phyloP scores from a whole-genome alignment of 192 early-diverging fungal species.

The Podila minutissima region DNA sequence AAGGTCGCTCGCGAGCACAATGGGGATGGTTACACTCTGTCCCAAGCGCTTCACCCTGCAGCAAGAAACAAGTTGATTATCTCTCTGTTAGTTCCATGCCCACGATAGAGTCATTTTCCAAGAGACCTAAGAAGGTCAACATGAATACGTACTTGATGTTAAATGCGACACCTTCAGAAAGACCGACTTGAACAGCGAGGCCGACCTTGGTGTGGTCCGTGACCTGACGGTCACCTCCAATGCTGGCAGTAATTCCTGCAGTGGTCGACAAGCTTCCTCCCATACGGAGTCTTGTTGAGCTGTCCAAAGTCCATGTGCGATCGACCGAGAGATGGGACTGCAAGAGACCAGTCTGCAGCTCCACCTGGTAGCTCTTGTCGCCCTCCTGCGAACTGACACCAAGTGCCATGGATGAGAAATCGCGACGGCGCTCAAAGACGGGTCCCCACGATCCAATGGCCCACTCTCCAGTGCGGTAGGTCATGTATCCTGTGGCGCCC shows the following conservation, averaged over 20 bases:
- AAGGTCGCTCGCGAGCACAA: constrained; percentile 68
- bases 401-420: constrained; percentile 62
- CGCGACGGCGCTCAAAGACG: constrained; percentile 35
- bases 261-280: constrained; percentile 59
- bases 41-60: constrained; percentile 71
- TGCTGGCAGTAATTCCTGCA: constrained; percentile 57
- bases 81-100: no score
- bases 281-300: constrained; percentile 52
- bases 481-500: constrained; percentile 76
- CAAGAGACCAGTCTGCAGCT: constrained; percentile 67
- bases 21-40: constrained; percentile 72
- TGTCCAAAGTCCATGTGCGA: constrained; percentile 58
- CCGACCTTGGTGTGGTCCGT: constrained; percentile 63
- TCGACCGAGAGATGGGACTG: constrained; percentile 61
- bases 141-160: constrained; percentile 57
- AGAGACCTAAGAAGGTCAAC: no score
- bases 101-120: neutral
- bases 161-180: constrained; percentile 65
- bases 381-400: constrained; percentile 58
- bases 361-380: constrained; percentile 54
- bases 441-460: constrained; percentile 72
- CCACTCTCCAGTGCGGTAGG: constrained; percentile 82
- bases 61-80: neutral
- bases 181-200: constrained; percentile 69
- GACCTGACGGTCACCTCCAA: constrained; percentile 66